phyloP scores from a whole-genome alignment of 805 yeast genomes.

The Candida takata region DNA sequence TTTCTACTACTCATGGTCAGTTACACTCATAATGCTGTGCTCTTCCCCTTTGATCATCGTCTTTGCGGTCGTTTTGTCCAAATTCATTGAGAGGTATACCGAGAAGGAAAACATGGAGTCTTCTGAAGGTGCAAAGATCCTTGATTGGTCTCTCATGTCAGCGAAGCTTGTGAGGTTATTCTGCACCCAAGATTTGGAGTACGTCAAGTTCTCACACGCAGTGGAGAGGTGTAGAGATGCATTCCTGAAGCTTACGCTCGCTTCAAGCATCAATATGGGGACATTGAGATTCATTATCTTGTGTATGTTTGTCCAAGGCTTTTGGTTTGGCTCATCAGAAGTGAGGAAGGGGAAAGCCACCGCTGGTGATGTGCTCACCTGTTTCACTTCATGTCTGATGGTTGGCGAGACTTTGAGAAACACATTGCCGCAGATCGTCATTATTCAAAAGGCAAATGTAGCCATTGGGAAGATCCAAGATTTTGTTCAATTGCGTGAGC shows the following conservation, averaged over 20 bases:
- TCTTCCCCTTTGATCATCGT: constrained; percentile 61
- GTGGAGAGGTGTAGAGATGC: constrained; percentile 28
- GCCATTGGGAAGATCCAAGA: constrained; percentile 47
- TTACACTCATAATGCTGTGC: constrained; percentile 72
- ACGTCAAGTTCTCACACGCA: constrained; percentile 30
- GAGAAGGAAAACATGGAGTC: constrained; percentile 49
- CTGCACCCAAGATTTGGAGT: constrained; percentile 50
- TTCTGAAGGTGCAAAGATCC: constrained; percentile 47
- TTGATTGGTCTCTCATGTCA: constrained; percentile 66
- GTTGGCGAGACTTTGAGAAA: constrained; percentile 56
- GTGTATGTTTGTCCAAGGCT: constrained; percentile 81
- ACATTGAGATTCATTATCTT: constrained; percentile 50
- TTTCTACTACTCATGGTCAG: constrained; percentile 75
- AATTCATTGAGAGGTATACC: constrained; percentile 42
- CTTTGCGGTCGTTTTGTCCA: constrained; percentile 44
- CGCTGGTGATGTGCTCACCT: constrained; percentile 66
- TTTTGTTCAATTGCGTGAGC: constrained; percentile 27
- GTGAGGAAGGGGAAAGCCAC: constrained; percentile 42
- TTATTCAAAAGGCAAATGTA: constrained; percentile 64
- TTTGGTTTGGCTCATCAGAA: constrained; percentile 81
- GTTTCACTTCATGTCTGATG: constrained; percentile 74
- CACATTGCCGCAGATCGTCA: constrained; percentile 49
- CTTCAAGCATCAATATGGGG: constrained; percentile 49
- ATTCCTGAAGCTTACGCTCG: constrained; percentile 39
- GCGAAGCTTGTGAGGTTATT: constrained; percentile 55